A percentile compares a stretch with the other conserved stretches of the same genome.
Conservation (phyloP, 2,329 filamentous ascomycete genomes). For the Alternaria atra region DNA sequence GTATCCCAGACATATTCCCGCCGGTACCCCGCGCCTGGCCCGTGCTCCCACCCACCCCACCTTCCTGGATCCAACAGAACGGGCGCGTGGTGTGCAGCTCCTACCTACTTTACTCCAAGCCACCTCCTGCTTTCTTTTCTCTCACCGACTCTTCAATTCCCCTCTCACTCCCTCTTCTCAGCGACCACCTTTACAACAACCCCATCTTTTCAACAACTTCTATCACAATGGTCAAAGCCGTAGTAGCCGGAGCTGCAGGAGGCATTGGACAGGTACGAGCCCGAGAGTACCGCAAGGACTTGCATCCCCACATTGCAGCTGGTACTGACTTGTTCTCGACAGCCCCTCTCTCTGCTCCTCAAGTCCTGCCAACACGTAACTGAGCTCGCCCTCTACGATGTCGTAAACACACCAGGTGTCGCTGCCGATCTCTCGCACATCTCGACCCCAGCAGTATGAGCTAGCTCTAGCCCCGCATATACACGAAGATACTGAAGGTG, state of each 20-base stretch:
- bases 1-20: constrained; percentile 23
- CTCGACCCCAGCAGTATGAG: constrained; percentile 80
- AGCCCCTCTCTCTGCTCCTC: constrained; percentile 96
- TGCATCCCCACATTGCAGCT: not conserved
- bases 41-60: constrained; percentile 34
- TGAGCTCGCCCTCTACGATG: constrained; percentile 97
- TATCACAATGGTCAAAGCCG: constrained; percentile 51
- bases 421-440: constrained; percentile 97
- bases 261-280: constrained; percentile 90
- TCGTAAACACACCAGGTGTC: constrained; percentile 97
- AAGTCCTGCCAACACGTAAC: constrained; percentile 89
- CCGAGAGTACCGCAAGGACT: constrained; percentile 29
- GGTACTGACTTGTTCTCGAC: constrained; percentile 23
- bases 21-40: constrained; percentile 37
- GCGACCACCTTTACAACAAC: constrained; percentile 21
- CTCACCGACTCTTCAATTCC: constrained; percentile 29
- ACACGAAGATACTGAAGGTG: constrained; percentile 26
- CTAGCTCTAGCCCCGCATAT: constrained; percentile 15
- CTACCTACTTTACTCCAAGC: constrained; percentile 30
- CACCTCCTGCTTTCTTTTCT: constrained; percentile 24
- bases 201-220: constrained; percentile 21
- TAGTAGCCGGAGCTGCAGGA: constrained; percentile 93
- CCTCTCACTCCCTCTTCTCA: constrained; percentile 7
- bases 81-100: constrained; percentile 42
- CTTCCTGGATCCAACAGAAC: constrained; percentile 37